phyloP scores from a whole-genome alignment of 129 eudicot genomes.

The Lactuca sativa region DNA sequence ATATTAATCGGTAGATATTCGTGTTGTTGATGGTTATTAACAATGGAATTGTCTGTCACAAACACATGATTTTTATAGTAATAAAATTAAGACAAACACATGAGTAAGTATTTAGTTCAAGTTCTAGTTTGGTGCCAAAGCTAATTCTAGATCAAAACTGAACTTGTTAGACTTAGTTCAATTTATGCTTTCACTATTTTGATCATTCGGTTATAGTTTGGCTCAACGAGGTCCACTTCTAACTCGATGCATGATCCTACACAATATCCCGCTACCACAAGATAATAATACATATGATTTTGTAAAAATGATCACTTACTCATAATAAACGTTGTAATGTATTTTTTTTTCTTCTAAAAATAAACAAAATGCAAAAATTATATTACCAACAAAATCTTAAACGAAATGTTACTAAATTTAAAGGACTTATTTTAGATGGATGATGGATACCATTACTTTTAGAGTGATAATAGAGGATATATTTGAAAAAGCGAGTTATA shows the following conservation, averaged over 20 bases:
- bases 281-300: too few species aligned
- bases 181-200: too few species aligned
- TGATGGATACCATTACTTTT: background rate
- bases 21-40: too few species aligned
- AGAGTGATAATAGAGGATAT: conserved; percentile 15
- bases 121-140: background rate
- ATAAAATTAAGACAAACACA: background rate
- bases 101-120: background rate
- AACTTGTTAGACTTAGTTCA: background rate
- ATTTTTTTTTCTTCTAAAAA: too few species aligned
- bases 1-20: too few species aligned
- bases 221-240: background rate
- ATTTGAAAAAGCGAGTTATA: conserved; percentile 20
- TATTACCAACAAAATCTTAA: background rate
- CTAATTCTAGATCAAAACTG: too few species aligned
- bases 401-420: background rate
- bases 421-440: too few species aligned
- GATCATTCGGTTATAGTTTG: background rate
- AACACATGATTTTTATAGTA: background rate
- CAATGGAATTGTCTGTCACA: too few species aligned
- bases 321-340: too few species aligned
- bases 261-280: background rate
- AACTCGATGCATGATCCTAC: background rate
- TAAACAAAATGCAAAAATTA: too few species aligned
- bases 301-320: too few species aligned